Conservation (phyloP, 352 stramenopile genomes). For the Globisporangium abappressorium region DNA sequence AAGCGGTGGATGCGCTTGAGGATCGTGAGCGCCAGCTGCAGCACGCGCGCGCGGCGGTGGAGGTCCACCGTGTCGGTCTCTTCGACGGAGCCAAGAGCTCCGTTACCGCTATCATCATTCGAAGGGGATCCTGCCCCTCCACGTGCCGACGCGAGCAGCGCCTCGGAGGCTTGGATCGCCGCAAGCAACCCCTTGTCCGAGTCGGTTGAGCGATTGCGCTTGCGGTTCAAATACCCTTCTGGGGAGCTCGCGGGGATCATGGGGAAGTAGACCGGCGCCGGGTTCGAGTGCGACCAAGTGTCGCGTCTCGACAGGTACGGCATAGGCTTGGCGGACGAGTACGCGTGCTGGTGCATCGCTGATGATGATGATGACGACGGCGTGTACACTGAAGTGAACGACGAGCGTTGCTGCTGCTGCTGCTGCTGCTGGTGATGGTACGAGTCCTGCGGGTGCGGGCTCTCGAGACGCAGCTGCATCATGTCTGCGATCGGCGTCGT, state of each 20-base stretch:
- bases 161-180: slow-evolving; percentile 52
- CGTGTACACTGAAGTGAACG: slow-evolving; percentile 14
- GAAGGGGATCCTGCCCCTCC: not conserved
- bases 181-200: slow-evolving; percentile 53
- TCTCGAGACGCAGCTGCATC: slow-evolving; percentile 70
- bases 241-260: slow-evolving; percentile 30
- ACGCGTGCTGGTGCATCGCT: slow-evolving; percentile 46
- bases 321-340: slow-evolving; percentile 41
- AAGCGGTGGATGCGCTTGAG: slow-evolving; percentile 60
- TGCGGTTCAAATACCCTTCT: slow-evolving; percentile 49
- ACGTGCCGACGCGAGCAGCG: slow-evolving; percentile 12
- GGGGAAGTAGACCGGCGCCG: slow-evolving; percentile 18
- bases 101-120: not conserved
- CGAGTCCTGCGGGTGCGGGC: slow-evolving; percentile 23
- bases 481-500: slow-evolving; percentile 70
- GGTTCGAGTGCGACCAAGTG: not conserved
- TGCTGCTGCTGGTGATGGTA: slow-evolving; percentile 12
- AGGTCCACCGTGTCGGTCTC: slow-evolving; percentile 28
- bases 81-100: not conserved
- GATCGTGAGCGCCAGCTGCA: slow-evolving; percentile 59
- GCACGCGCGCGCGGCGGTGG: slow-evolving; percentile 51
- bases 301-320: slow-evolving; percentile 30
- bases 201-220: slow-evolving; percentile 70
- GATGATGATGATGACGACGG: slow-evolving; percentile 6
- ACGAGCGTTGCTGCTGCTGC: slow-evolving; percentile 10